phyloP scores from a whole-genome alignment of 1,139 yeast genomes.

The Blastobotrys raffinosifermentans region DNA sequence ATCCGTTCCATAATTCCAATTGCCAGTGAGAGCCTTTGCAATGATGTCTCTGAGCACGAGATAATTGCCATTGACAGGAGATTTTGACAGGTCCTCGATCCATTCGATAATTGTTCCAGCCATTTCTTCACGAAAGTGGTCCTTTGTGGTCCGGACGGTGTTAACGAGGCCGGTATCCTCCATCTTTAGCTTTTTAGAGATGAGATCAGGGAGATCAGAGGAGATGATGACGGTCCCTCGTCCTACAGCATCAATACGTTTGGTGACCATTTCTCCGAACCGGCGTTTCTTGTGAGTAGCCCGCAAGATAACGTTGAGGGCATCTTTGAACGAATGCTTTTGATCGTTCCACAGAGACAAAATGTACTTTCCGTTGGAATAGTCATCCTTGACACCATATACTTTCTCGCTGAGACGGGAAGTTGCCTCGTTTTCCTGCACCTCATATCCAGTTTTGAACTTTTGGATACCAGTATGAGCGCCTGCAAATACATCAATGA shows the following conservation, averaged over 20 bases:
- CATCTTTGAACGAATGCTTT: slow-evolving; percentile 67
- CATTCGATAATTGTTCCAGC: slow-evolving; percentile 63
- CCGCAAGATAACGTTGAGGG: slow-evolving; percentile 55
- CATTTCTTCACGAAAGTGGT: slow-evolving; percentile 76
- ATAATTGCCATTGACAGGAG: slow-evolving; percentile 50
- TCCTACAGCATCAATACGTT: slow-evolving; percentile 57
- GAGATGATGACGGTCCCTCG: slow-evolving; percentile 64
- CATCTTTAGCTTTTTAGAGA: slow-evolving; percentile 49
- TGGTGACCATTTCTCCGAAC: slow-evolving; percentile 71
- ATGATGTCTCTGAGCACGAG: slow-evolving; percentile 45
- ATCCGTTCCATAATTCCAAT: slow-evolving; percentile 44
- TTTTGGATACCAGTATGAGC: slow-evolving; percentile 38
- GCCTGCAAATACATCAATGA: slow-evolving; percentile 61
- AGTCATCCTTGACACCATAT: slow-evolving; percentile 43
- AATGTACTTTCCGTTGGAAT: slow-evolving; percentile 43
- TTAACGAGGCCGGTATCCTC: slow-evolving; percentile 59
- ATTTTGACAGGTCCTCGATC: slow-evolving; percentile 54
- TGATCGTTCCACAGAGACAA: slow-evolving; percentile 74
- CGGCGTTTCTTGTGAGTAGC: slow-evolving; percentile 62
- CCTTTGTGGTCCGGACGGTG: slow-evolving; percentile 62
- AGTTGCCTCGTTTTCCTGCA: slow-evolving; percentile 24
- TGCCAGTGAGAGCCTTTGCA: slow-evolving; percentile 46
- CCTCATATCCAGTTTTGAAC: slow-evolving; percentile 22
- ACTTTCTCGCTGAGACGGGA: slow-evolving; percentile 34
- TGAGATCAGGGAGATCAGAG: slow-evolving; percentile 43